Evolutionary conservation across 2,329 filamentous ascomycete genomes (phyloP).

Genomic region (Ceratocystis alfenasii): DNA sequence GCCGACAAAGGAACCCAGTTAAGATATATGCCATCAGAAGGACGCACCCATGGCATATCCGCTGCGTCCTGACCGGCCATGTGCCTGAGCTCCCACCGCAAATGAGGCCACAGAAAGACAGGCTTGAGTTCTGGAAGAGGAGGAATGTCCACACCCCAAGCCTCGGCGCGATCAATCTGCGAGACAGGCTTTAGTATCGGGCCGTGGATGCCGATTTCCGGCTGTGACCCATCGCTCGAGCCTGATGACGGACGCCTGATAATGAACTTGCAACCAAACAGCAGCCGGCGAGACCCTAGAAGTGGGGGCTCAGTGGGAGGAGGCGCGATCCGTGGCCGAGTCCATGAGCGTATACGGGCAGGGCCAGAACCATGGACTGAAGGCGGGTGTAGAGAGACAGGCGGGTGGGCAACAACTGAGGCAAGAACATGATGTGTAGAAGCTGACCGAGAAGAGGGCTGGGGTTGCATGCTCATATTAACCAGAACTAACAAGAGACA

Average conservation of each 20-base stretch:
- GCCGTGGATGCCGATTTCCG: neutral
- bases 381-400: neutral
- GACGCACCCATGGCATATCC: neutral
- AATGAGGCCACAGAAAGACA: neutral
- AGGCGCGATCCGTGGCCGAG: neutral
- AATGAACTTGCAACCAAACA: slow-evolving; percentile 5
- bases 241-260: slow-evolving; percentile 7
- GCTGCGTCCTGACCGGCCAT: neutral
- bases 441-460: neutral
- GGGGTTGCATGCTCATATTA: neutral
- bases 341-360: neutral
- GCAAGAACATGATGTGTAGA: neutral
- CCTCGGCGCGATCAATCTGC: neutral
- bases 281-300: neutral
- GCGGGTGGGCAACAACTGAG: neutral
- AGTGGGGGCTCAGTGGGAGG: neutral
- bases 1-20: neutral
- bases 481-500: neutral
- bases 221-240: neutral
- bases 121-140: neutral
- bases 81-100: neutral
- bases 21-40: neutral
- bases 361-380: neutral
- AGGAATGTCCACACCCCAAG: neutral
- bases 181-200: slow-evolving; percentile 4